Conservation (phyloP, 345 rosid genomes). For the Heritiera littoralis region DNA sequence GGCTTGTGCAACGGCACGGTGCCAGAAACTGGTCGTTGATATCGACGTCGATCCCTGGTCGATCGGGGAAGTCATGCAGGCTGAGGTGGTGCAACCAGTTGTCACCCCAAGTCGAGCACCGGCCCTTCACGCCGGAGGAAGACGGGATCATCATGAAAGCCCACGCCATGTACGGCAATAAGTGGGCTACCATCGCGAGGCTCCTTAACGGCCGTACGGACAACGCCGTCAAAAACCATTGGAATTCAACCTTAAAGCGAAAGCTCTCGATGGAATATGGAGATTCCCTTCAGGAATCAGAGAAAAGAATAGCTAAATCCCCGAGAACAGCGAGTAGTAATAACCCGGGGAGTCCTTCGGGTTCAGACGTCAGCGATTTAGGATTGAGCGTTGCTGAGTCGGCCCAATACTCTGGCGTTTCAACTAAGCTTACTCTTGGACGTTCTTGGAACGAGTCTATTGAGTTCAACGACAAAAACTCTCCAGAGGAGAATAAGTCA, state of each 20-base stretch:
- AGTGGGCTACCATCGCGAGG: slow-evolving; percentile 63
- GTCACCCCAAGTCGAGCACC: slow-evolving; percentile 57
- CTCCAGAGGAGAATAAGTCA: not conserved
- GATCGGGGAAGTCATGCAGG: slow-evolving; percentile 72
- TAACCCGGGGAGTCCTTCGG: slow-evolving; percentile 23
- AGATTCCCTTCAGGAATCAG: slow-evolving; percentile 30
- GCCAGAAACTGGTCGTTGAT: slow-evolving; percentile 59
- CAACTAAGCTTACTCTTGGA: slow-evolving; percentile 46
- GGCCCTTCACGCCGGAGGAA: slow-evolving; percentile 53
- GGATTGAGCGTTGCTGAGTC: slow-evolving; percentile 20
- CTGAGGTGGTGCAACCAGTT: slow-evolving; percentile 74
- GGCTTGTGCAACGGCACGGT: slow-evolving; percentile 49
- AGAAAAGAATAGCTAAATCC: slow-evolving; percentile 20
- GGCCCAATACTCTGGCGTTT: slow-evolving; percentile 7
- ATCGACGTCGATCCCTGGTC: slow-evolving; percentile 51
- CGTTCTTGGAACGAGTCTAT: slow-evolving; percentile 36
- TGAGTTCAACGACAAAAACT: slow-evolving; percentile 20
- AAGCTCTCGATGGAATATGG: slow-evolving; percentile 25
- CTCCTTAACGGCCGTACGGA: slow-evolving; percentile 60
- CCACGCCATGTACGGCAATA: slow-evolving; percentile 55
- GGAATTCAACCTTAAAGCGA: slow-evolving; percentile 64
- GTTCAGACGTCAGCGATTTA: slow-evolving; percentile 48
- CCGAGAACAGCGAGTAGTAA: slow-evolving; percentile 22
- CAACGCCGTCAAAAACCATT: slow-evolving; percentile 64
- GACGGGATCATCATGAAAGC: slow-evolving; percentile 50